Conservation (phyloP, 352 stramenopile species). For the Pythium sp. region DNA sequence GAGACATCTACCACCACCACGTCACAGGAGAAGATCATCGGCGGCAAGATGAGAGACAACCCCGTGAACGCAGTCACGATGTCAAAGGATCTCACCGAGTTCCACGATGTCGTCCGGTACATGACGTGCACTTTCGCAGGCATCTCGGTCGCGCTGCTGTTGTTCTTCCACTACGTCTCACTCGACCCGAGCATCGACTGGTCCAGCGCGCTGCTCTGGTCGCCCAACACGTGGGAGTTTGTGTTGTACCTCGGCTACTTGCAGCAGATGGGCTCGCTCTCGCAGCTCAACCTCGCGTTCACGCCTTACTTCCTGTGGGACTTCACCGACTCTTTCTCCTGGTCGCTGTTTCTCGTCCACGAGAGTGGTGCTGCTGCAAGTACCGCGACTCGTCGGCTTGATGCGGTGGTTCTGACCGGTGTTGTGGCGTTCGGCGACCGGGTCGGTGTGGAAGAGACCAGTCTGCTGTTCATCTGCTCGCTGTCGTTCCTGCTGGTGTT, state of each 20-base stretch:
- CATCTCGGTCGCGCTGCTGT: slow-evolving; percentile 56
- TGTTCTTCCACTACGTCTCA: slow-evolving; percentile 62
- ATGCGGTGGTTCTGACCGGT: slow-evolving; percentile 49
- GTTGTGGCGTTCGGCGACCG: slow-evolving; percentile 57
- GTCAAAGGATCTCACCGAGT: slow-evolving; percentile 31
- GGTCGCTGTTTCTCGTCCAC: slow-evolving; percentile 59
- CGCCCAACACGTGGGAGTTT: slow-evolving; percentile 77
- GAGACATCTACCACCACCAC: slow-evolving; percentile 3
- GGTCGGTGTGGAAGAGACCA: slow-evolving; percentile 46
- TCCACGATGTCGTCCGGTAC: slow-evolving; percentile 58
- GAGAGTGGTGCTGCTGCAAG: slow-evolving; percentile 6
- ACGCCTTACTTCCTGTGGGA: slow-evolving; percentile 66
- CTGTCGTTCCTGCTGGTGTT: slow-evolving; percentile 48
- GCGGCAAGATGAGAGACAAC: slow-evolving; percentile 42
- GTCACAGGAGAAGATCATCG: slow-evolving; percentile 29
- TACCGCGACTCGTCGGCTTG: slow-evolving; percentile 31
- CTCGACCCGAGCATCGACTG: slow-evolving; percentile 42
- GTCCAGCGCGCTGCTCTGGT: slow-evolving; percentile 39
- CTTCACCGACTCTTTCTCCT: slow-evolving; percentile 70
- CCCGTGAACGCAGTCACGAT: slow-evolving; percentile 43
- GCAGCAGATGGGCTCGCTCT: slow-evolving; percentile 66
- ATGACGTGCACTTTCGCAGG: slow-evolving; percentile 50
- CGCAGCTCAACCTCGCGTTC: slow-evolving; percentile 53
- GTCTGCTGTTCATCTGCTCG: slow-evolving; percentile 33
- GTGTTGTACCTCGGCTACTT: slow-evolving; percentile 61